Evolutionary conservation across 768 basidiomycete species (phyloP).

Genomic region (Tricholoma hemisulphureum): DNA sequence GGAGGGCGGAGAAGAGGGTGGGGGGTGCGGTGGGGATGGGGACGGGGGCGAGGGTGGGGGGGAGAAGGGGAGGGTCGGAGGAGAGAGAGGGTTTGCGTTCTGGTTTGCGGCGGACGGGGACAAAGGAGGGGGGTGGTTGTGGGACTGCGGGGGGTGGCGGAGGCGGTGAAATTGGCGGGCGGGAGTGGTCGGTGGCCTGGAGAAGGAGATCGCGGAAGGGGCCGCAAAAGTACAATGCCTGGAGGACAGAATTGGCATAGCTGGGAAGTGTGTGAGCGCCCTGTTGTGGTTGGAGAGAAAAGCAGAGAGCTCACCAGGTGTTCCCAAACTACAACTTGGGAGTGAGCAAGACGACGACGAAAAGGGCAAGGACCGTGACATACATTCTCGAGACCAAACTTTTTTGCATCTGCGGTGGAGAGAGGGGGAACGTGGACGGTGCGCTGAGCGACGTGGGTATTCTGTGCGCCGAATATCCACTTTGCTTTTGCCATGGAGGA

Average conservation of each 20-base stretch:
- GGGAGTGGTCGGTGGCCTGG: slow-evolving; percentile 60
- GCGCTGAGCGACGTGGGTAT: slow-evolving; percentile 18
- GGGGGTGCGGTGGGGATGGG: slow-evolving; percentile 61
- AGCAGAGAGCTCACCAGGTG: slow-evolving; percentile 67
- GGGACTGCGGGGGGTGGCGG: slow-evolving; percentile 19
- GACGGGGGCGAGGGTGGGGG: slow-evolving; percentile 31
- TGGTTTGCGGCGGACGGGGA: slow-evolving; percentile 51
- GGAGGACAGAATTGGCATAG: slow-evolving; percentile 98
- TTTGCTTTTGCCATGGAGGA: slow-evolving; percentile 30
- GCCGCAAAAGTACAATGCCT: slow-evolving; percentile 92
- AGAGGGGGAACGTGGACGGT: slow-evolving; percentile 34
- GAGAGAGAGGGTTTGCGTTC: slow-evolving; percentile 48
- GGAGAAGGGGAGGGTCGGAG: slow-evolving; percentile 19
- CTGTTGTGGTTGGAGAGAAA: slow-evolving; percentile 17
- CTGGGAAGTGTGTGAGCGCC: too few relatives aligned
- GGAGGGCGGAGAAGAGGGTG: slow-evolving; percentile 88
- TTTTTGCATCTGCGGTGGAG: slow-evolving; percentile 72
- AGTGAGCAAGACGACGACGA: slow-evolving; percentile 1
- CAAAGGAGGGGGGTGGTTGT: slow-evolving; percentile 34
- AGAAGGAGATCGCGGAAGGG: slow-evolving; percentile 90
- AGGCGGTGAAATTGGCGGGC: slow-evolving; percentile 6
- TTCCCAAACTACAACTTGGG: slow-evolving; percentile 78
- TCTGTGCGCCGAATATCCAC: slow-evolving; percentile 35
- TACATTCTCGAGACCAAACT: slow-evolving; percentile 97
- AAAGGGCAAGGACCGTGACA: slow-evolving; percentile 29